Evolutionary conservation across 164 flowering plant species (phyloP).

Genomic region (Warburgia ugandensis): DNA sequence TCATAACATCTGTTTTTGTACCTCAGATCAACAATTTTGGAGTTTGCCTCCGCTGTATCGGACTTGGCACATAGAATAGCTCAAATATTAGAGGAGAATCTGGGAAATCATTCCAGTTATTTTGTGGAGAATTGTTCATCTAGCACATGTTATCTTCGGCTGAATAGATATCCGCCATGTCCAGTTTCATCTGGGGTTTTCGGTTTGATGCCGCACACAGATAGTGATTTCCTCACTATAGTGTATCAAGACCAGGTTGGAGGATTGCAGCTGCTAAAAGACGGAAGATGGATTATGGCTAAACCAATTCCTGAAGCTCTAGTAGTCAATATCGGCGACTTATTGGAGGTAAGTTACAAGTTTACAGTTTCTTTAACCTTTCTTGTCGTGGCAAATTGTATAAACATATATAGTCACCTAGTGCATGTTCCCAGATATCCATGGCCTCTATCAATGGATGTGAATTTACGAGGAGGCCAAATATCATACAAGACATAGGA

Average conservation of each 20-base stretch:
- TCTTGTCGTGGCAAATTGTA: too few relatives aligned
- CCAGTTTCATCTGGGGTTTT: constrained; percentile 37
- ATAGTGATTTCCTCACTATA: constrained; percentile 78
- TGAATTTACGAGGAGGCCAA: too few relatives aligned
- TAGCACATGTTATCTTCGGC: constrained; percentile 59
- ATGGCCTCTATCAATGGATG: too few relatives aligned
- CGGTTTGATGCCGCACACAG: constrained; percentile 86
- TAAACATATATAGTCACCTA: too few relatives aligned
- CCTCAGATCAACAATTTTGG: constrained; percentile 54
- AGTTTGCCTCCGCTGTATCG: constrained; percentile 39
- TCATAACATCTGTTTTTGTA: background rate
- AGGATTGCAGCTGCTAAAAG: constrained; percentile 64
- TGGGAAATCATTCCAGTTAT: constrained; percentile 37
- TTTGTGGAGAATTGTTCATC: constrained; percentile 50
- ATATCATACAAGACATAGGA: too few relatives aligned
- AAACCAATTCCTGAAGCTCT: constrained; percentile 67
- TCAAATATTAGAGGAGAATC: constrained; percentile 49
- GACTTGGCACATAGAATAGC: constrained; percentile 49
- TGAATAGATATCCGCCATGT: constrained; percentile 82
- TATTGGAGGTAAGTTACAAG: constrained; percentile 51
- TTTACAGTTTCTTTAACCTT: too few relatives aligned
- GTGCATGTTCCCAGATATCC: too few relatives aligned
- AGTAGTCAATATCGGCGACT: constrained; percentile 71
- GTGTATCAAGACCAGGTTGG: constrained; percentile 73
- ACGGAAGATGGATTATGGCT: constrained; percentile 64